Evolutionary conservation across 202 grass and related monocot genomes (phyloP).

Genomic region (Alloteropsis angusta): DNA sequence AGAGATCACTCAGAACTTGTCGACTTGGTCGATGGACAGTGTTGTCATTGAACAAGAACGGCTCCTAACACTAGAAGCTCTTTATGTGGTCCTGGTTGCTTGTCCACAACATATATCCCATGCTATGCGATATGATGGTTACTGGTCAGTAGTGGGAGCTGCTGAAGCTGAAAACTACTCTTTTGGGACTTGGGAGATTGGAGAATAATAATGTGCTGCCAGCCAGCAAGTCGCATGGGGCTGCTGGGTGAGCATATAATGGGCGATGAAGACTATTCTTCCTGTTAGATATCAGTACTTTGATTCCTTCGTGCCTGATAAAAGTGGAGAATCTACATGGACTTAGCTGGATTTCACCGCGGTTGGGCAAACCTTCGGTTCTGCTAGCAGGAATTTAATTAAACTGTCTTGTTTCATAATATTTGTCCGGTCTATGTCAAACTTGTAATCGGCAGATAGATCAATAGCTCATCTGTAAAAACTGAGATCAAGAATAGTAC

Average conservation of each 20-base stretch:
- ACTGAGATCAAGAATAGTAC: too few species aligned
- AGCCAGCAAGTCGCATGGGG: neutral
- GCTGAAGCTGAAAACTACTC: neutral
- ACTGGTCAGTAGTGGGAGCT: neutral
- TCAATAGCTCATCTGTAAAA: neutral
- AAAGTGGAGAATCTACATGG: neutral
- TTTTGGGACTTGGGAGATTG: neutral
- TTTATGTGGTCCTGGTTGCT: neutral
- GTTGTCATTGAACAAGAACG: slow-evolving; percentile 23
- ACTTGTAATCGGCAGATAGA: neutral
- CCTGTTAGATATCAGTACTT: neutral
- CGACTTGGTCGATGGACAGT: slow-evolving; percentile 18
- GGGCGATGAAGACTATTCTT: neutral
- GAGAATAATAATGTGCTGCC: slow-evolving; percentile 20
- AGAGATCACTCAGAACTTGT: neutral
- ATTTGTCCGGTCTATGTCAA: too few species aligned
- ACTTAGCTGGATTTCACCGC: neutral
- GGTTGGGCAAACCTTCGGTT: neutral
- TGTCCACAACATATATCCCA: slow-evolving; percentile 4
- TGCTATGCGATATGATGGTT: slow-evolving; percentile 16
- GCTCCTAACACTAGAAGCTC: neutral
- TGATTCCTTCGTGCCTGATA: neutral
- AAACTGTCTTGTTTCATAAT: too few species aligned
- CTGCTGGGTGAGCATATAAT: neutral
- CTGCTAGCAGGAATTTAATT: neutral